Evolutionary conservation across 768 basidiomycete genomes (phyloP).

Genomic region (Exidia glandulosa): DNA sequence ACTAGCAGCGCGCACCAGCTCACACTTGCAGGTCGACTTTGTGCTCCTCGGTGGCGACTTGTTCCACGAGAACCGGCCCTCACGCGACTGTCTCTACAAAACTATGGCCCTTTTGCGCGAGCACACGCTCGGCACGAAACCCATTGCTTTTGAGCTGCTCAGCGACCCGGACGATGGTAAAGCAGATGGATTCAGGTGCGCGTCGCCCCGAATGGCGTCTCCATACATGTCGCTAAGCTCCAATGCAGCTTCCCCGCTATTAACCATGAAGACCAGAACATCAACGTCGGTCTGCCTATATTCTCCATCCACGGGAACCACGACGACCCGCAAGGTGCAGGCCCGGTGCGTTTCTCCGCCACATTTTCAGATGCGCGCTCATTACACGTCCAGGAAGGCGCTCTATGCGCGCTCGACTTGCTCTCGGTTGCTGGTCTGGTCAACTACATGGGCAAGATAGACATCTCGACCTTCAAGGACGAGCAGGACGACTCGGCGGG

Average conservation of each 20-base stretch:
- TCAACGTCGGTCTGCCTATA: constrained; percentile 92
- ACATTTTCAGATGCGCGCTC: background rate
- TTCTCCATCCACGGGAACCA: constrained; percentile 99
- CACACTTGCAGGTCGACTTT: constrained; percentile 72
- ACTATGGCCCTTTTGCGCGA: constrained; percentile 84
- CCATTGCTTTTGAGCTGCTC: constrained; percentile 81
- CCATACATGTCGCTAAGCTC: background rate
- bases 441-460: constrained; percentile 97
- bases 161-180: constrained; percentile 91
- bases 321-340: constrained; percentile 96
- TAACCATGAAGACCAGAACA: constrained; percentile 94
- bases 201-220: constrained; percentile 8
- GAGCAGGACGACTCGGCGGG: constrained; percentile 56
- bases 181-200: constrained; percentile 73
- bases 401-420: constrained; percentile 88
- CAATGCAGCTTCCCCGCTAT: constrained; percentile 76
- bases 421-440: constrained; percentile 88
- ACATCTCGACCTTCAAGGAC: constrained; percentile 62
- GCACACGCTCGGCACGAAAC: constrained; percentile 79
- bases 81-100: constrained; percentile 79
- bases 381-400: constrained; percentile 58
- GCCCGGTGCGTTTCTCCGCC: constrained; percentile 45
- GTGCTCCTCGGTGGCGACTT: constrained; percentile 90
- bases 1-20: background rate
- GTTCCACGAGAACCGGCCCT: constrained; percentile 96